Percentiles rank a stretch among this genome's conserved stretches.
Conservation (phyloP, 2,329 filamentous ascomycete genomes). For the Cladobotryum protrusum region DNA sequence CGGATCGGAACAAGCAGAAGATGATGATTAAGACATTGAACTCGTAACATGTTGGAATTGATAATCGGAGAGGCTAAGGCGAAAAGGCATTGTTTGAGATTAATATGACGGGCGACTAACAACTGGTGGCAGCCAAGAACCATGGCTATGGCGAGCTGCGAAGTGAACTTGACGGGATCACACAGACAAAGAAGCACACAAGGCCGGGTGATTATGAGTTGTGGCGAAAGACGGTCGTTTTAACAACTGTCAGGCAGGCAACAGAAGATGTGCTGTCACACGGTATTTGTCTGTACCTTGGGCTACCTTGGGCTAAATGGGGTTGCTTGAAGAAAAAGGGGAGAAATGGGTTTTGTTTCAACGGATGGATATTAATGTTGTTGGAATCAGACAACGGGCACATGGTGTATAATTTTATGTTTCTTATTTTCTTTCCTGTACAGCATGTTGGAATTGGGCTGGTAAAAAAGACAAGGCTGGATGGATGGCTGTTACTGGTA, state of each 20-base stretch:
- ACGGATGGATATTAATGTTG: constrained; percentile 7
- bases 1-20: constrained; percentile 58
- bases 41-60: constrained; percentile 19
- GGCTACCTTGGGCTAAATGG: neutral
- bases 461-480: constrained; percentile 1
- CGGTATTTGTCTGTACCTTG: neutral
- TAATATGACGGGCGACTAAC: constrained; percentile 1
- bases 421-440: constrained; percentile 12
- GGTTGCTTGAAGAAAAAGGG: neutral
- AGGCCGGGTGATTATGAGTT: neutral
- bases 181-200: neutral
- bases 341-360: neutral
- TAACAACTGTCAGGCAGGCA: no score
- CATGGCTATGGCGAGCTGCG: neutral
- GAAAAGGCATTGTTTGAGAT: neutral
- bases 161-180: neutral
- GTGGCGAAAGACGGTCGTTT: neutral
- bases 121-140: constrained; percentile 7
- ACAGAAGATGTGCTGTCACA: no score
- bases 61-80: constrained; percentile 21
- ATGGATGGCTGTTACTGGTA: neutral
- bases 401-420: constrained; percentile 9
- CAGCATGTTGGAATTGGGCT: constrained; percentile 9
- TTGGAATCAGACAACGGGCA: constrained; percentile 8
- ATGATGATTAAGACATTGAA: constrained; percentile 68